phyloP scores from a whole-genome alignment of 2,329 filamentous ascomycete species.

The Fonsecaea monophora region DNA sequence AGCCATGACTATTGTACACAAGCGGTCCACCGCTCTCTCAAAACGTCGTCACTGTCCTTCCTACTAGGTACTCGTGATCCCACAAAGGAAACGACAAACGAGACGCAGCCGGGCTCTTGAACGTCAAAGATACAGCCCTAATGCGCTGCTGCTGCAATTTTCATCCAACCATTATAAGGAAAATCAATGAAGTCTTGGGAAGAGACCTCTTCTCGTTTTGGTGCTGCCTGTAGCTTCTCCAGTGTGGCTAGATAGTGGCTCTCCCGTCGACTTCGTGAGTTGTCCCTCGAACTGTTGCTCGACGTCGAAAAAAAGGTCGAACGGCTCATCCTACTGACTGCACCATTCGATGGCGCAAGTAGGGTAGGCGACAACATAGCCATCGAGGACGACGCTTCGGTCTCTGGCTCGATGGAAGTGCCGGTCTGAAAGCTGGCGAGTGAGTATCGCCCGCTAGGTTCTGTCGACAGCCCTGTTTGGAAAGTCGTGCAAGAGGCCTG shows the following conservation, averaged over 20 bases:
- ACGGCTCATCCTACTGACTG: conserved; percentile 25
- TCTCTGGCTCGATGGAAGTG: conserved; percentile 29
- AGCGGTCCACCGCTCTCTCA: conserved; percentile 1
- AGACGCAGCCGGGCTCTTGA: neutral
- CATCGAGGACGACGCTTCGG: conserved; percentile 21
- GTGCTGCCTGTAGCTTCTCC: conserved; percentile 33
- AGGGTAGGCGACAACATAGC: conserved; percentile 21
- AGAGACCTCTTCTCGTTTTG: conserved; percentile 37
- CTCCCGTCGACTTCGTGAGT: conserved; percentile 25
- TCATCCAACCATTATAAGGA: conserved; percentile 39
- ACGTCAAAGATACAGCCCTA: conserved; percentile 15
- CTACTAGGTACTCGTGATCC: neutral
- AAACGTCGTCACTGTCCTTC: neutral
- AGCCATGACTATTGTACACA: conserved; percentile 19
- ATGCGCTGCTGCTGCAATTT: conserved; percentile 29
- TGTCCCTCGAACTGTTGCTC: conserved; percentile 27
- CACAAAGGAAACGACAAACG: conserved; percentile 10
- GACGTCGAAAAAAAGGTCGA: conserved; percentile 36
- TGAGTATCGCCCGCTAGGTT: conserved; percentile 34
- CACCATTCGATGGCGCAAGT: conserved; percentile 8
- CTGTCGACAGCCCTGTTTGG: conserved; percentile 35
- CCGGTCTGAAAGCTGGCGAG: conserved; percentile 35
- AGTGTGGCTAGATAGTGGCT: conserved; percentile 32
- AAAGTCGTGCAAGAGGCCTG: conserved; percentile 36
- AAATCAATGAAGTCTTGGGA: conserved; percentile 40